Percentiles rank a stretch among this genome's conserved stretches.
These are phyloP conservation scores for Dentipellis fragilis DNA, from an alignment of 768 basidiomycete species.

Conservation along the genomic window DNA sequence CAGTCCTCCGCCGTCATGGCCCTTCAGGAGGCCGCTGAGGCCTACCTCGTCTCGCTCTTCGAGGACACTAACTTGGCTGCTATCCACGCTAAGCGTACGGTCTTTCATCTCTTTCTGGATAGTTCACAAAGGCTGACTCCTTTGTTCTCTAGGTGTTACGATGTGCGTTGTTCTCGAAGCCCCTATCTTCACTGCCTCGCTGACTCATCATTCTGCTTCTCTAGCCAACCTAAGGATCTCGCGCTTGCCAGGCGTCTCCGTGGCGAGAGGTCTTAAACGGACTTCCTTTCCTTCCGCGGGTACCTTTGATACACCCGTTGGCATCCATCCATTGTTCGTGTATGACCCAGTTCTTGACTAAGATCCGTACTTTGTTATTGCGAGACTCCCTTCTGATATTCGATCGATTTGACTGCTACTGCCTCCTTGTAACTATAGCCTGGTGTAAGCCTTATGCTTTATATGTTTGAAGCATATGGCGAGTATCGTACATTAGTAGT, in stretches of 20 bases:
- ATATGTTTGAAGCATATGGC: background rate
- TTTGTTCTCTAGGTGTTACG: constrained; percentile 8
- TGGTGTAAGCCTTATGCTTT: no score
- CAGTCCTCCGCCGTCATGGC: constrained; percentile 94
- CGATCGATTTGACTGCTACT: no score
- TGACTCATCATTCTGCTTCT: constrained; percentile 15
- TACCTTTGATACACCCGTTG: background rate
- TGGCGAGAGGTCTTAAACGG: constrained; percentile 59
- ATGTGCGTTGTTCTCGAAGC: constrained; percentile 7
- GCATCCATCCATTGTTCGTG: background rate
- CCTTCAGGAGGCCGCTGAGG: constrained; percentile 88
- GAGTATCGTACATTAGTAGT: background rate
- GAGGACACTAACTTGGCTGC: constrained; percentile 89
- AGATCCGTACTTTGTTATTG: no score
- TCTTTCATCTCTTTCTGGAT: background rate
- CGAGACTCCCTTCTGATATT: no score
- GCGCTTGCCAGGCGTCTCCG: constrained; percentile 71
- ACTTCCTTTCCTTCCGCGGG: background rate
- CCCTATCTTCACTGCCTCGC: background rate
- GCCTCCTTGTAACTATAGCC: no score
- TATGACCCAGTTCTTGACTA: background rate
- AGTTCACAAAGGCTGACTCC: background rate
- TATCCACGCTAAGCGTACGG: constrained; percentile 71
- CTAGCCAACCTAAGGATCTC: constrained; percentile 73
- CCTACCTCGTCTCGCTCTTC: constrained; percentile 78